These are phyloP conservation scores for Diddensiella caesifluorescens DNA, from an alignment of 805 yeast genomes.

Conservation along the genomic window DNA sequence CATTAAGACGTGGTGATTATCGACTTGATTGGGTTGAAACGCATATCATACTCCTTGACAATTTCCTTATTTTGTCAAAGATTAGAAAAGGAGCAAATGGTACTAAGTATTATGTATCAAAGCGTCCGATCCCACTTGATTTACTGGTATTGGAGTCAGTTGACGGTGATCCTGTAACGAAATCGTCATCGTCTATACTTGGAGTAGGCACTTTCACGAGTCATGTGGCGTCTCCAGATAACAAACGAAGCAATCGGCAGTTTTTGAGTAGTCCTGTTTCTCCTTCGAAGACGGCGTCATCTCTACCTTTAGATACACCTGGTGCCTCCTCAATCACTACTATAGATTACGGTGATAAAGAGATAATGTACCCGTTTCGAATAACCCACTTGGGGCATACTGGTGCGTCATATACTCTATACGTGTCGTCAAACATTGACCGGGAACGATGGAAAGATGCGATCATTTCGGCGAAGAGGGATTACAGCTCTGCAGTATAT, in stretches of 20 bases:
- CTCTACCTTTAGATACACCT: not conserved
- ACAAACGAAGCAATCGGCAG: slow-evolving; percentile 16
- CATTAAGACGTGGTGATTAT: slow-evolving; percentile 57
- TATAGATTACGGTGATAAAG: slow-evolving; percentile 21
- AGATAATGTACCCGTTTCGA: slow-evolving; percentile 31
- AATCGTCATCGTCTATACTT: slow-evolving; percentile 21
- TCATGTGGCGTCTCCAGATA: slow-evolving; percentile 14
- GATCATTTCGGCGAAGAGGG: slow-evolving; percentile 44
- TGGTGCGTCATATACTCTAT: slow-evolving; percentile 31
- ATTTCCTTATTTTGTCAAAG: slow-evolving; percentile 45
- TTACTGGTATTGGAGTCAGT: slow-evolving; percentile 54
- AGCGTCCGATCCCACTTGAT: slow-evolving; percentile 36
- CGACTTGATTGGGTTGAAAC: slow-evolving; percentile 50
- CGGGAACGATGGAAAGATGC: slow-evolving; percentile 54
- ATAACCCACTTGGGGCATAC: slow-evolving; percentile 33
- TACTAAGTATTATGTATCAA: slow-evolving; percentile 30
- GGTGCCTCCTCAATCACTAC: slow-evolving; percentile 22
- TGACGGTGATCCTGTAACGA: slow-evolving; percentile 35
- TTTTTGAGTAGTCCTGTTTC: slow-evolving; percentile 7
- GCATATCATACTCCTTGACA: slow-evolving; percentile 60
- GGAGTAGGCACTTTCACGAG: slow-evolving; percentile 26
- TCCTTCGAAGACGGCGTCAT: slow-evolving; percentile 9
- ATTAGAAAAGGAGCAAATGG: slow-evolving; percentile 33
- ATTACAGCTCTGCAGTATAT: slow-evolving; percentile 30
- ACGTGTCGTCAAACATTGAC: slow-evolving; percentile 35